phyloP scores from a whole-genome alignment of 2,329 filamentous ascomycete genomes.

The Trichothecium roseum region DNA sequence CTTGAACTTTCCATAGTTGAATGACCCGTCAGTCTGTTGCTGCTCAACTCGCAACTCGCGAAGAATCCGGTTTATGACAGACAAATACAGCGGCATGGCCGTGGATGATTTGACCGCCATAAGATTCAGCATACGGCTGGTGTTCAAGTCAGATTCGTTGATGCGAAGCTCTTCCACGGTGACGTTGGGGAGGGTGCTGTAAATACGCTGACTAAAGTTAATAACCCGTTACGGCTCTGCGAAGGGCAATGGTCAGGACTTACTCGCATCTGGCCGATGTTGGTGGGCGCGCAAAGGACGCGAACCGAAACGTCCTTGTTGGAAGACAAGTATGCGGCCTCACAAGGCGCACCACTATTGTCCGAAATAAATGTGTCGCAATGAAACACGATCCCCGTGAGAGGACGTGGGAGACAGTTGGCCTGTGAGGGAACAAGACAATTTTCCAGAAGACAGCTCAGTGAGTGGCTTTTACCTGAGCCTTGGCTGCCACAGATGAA shows the following conservation, averaged over 20 bases:
- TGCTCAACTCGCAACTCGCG: conserved; percentile 41
- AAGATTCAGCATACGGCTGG: conserved; percentile 45
- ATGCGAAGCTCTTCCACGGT: conserved; percentile 39
- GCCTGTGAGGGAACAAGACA: conserved; percentile 36
- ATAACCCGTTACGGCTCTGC: background rate
- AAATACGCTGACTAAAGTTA: conserved; percentile 21
- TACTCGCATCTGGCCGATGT: conserved; percentile 29
- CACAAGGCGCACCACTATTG: conserved; percentile 39
- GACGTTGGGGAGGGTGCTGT: conserved; percentile 30
- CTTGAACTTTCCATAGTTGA: conserved; percentile 42
- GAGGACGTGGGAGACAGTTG: conserved; percentile 35
- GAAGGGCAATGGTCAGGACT: background rate
- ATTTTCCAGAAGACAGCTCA: conserved; percentile 47
- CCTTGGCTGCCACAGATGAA: conserved; percentile 58
- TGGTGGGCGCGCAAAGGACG: conserved; percentile 45
- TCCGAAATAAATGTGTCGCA: conserved; percentile 48
- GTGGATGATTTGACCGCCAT: conserved; percentile 41
- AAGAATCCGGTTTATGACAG: conserved; percentile 44
- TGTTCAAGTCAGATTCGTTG: conserved; percentile 41
- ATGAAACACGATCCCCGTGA: conserved; percentile 55
- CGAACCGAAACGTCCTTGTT: conserved; percentile 31
- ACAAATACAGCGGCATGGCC: conserved; percentile 49
- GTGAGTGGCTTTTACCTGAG: conserved; percentile 52
- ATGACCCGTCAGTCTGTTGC: conserved; percentile 20
- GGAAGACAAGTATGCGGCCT: conserved; percentile 46